phyloP scores from a whole-genome alignment of 148 eudicot species.

The Silene conica region DNA sequence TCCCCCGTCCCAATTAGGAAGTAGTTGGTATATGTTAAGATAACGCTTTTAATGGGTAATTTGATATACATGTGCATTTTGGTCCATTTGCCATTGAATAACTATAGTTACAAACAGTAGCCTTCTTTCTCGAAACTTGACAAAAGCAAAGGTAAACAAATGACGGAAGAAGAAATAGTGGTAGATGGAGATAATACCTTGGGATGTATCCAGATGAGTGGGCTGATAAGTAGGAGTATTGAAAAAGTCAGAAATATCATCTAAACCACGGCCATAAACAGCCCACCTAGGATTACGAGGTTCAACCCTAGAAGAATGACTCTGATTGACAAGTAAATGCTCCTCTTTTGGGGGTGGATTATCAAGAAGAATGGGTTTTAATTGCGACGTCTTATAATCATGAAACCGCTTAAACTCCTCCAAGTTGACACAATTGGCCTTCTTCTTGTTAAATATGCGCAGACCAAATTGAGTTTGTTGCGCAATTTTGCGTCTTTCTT shows the following conservation, averaged over 20 bases:
- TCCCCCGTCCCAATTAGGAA: no score
- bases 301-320: conserved; percentile 35
- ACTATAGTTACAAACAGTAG: no score
- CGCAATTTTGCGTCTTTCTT: conserved; percentile 70
- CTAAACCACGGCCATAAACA: conserved; percentile 78
- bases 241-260: conserved; percentile 70
- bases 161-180: neutral
- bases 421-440: conserved; percentile 24
- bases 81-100: no score
- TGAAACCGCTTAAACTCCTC: conserved; percentile 46
- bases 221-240: conserved; percentile 57
- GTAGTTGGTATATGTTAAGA: no score
- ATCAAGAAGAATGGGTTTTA: conserved; percentile 64
- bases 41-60: neutral
- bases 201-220: conserved; percentile 24
- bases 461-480: conserved; percentile 64
- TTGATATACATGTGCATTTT: neutral
- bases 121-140: no score
- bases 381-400: conserved; percentile 49
- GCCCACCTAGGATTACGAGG: conserved; percentile 75
- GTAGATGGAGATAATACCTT: conserved; percentile 42
- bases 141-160: neutral
- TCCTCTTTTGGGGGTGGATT: conserved; percentile 28
- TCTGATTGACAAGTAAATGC: neutral
- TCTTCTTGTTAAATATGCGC: conserved; percentile 41